Evolutionary conservation across 805 yeast genomes (phyloP).

Genomic region (Candida hispaniensis): DNA sequence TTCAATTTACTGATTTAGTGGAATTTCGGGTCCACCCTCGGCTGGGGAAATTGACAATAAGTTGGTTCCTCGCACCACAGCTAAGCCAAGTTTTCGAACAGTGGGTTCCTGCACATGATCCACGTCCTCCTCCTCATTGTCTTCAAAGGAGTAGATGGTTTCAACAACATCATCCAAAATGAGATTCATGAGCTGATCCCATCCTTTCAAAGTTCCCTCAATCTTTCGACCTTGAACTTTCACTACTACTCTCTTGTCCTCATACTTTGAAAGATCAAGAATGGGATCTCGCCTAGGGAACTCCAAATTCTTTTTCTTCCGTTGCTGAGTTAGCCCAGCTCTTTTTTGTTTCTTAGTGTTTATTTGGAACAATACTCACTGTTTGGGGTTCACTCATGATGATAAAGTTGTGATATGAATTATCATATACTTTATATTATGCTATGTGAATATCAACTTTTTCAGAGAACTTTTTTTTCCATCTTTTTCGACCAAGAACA

Average conservation of each 20-base stretch:
- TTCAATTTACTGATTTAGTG: too few species aligned
- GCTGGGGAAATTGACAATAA: conserved; percentile 59
- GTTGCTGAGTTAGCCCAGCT: too few species aligned
- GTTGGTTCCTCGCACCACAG: conserved; percentile 79
- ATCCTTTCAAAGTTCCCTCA: conserved; percentile 76
- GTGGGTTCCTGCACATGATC: conserved; percentile 42
- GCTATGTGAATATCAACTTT: too few species aligned
- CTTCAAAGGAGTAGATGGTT: conserved; percentile 28
- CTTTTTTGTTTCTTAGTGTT: too few species aligned
- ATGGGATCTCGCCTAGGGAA: conserved; percentile 89
- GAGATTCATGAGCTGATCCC: conserved; percentile 89
- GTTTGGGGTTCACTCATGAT: too few species aligned
- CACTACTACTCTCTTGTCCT: conserved; percentile 62
- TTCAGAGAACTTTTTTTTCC: too few species aligned
- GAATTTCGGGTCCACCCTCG: conserved; percentile 58
- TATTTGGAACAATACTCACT: too few species aligned
- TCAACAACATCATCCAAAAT: conserved; percentile 58
- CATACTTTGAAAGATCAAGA: conserved; percentile 64
- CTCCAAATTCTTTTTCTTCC: conserved; percentile 38
- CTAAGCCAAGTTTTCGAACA: conserved; percentile 62
- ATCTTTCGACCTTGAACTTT: conserved; percentile 74
- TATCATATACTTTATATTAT: too few species aligned
- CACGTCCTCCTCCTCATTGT: conserved; percentile 50
- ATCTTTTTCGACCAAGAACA: too few species aligned
- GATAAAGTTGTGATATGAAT: too few species aligned